Base-by-base conservation (phyloP, 306 rosid genomes). In the Quercus rubra region DNA sequence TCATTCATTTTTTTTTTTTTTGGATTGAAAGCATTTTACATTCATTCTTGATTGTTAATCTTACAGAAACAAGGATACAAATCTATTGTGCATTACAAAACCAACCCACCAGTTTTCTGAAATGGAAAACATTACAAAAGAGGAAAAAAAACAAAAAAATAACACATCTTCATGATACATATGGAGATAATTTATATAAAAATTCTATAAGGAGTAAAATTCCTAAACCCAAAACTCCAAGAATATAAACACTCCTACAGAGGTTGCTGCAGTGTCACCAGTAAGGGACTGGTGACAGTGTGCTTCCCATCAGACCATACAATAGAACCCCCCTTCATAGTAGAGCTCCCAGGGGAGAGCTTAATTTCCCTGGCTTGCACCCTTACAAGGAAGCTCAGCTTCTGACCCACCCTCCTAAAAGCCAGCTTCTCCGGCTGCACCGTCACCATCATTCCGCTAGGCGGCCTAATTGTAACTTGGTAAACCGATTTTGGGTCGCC, bases 261-360 rank as follows among this genome's bases (percentile, higher is more conserved):
- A 81, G 96, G 98, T 62, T 92, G 94, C 81, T 92, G 98, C 97
- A 92, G 89, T 23, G 97, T 90, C 80, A 92, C 98, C 76, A 94
- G 89, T 78, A 92, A 49, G 38, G 98, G 96, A 76, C 94, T 94
- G 5, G 98, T 89, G 81, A 92, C 98, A 52, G 30, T 77, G 79
- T 89, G 98, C 77, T 90, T 92, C 28, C 96, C 96, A 85, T 94
- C 98, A 8, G 87, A 86, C 98, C 97, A 94, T 77, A 88, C 75
- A 55, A 94, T 43, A 11, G 94, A 85, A 35, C 98, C 98, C 81
- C 90, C 88, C 71, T 77, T 80, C 76, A 89, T 80, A 49, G 70
- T 78, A 2, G 96, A 87, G 83, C 90, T 85, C 27, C 98, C 98
- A 6, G 97, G 84, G 11, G 98, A 84, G 51, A 92, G 93, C 86